These are phyloP conservation scores for Pseudogymnoascus sp. DNA, from an alignment of 2,329 filamentous ascomycete genomes.

Conservation along the genomic window DNA sequence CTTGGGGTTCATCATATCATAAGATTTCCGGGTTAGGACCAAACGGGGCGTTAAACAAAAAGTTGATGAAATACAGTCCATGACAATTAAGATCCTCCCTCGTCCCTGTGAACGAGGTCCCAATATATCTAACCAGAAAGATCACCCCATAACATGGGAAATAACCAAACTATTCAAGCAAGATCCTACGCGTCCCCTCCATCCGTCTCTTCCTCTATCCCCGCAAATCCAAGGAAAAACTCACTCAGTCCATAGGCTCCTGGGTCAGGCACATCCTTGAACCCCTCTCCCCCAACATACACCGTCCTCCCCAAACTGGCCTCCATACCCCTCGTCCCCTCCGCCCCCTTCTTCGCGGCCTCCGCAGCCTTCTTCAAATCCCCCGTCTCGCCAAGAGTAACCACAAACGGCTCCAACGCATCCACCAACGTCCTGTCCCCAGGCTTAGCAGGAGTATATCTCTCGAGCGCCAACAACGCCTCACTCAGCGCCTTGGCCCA, in stretches of 20 bases:
- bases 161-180: not conserved
- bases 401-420: slow-evolving; percentile 79
- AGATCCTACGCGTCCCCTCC: not conserved
- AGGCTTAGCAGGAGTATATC: slow-evolving; percentile 80
- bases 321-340: slow-evolving; percentile 84
- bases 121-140: slow-evolving; percentile 5
- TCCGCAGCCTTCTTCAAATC: slow-evolving; percentile 64
- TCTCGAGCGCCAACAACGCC: slow-evolving; percentile 61
- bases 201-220: slow-evolving; percentile 20
- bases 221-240: slow-evolving; percentile 72
- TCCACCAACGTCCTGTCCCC: slow-evolving; percentile 90
- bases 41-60: slow-evolving; percentile 10
- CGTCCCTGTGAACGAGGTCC: not conserved
- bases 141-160: slow-evolving; percentile 2
- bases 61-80: slow-evolving; percentile 20
- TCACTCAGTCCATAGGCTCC: slow-evolving; percentile 68
- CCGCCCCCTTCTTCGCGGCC: slow-evolving; percentile 66
- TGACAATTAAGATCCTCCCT: slow-evolving; percentile 4
- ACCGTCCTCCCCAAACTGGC: slow-evolving; percentile 77
- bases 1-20: slow-evolving; percentile 10
- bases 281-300: slow-evolving; percentile 70
- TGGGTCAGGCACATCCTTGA: slow-evolving; percentile 64
- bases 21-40: slow-evolving; percentile 7
- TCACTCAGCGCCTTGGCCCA: slow-evolving; percentile 59
- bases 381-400: slow-evolving; percentile 55